A percentile compares a stretch with the other conserved stretches of the same genome.
phyloP scores from a whole-genome alignment of 306 rosid species.

The Quercus rubra region DNA sequence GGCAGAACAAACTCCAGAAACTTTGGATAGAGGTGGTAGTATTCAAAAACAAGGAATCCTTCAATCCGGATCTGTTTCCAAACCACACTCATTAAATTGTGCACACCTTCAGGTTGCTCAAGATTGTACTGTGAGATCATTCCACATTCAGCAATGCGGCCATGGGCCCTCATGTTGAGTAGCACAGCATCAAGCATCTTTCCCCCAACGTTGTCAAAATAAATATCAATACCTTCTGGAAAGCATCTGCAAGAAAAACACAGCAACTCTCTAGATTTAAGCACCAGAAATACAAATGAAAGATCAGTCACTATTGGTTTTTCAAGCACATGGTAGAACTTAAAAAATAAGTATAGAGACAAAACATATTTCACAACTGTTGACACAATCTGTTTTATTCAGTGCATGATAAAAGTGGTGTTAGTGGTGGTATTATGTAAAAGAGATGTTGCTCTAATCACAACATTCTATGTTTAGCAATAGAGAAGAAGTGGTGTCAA shows the following conservation, averaged over 20 bases:
- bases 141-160: conserved; percentile 33
- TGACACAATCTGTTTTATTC: too few relatives aligned
- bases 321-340: too few relatives aligned
- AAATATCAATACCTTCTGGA: conserved; percentile 24
- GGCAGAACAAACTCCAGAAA: conserved; percentile 27
- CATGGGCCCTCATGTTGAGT: conserved; percentile 22
- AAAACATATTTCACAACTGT: too few relatives aligned
- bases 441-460: too few relatives aligned
- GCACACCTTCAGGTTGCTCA: conserved; percentile 25
- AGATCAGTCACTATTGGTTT: too few relatives aligned
- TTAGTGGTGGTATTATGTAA: too few relatives aligned
- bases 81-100: conserved; percentile 6
- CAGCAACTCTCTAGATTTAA: too few relatives aligned
- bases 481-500: too few relatives aligned
- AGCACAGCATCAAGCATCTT: conserved; percentile 38
- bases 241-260: background rate
- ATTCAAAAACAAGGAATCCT: conserved; percentile 9
- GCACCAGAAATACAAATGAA: too few relatives aligned
- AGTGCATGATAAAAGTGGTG: too few relatives aligned
- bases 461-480: too few relatives aligned
- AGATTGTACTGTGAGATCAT: conserved; percentile 47
- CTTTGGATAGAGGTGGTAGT: conserved; percentile 9
- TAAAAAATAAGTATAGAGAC: too few relatives aligned
- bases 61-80: conserved; percentile 13
- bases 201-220: conserved; percentile 36